These are phyloP conservation scores for Chrysoporthe deuterocubensis DNA, from an alignment of 2,329 filamentous ascomycete species.

Conservation along the genomic window DNA sequence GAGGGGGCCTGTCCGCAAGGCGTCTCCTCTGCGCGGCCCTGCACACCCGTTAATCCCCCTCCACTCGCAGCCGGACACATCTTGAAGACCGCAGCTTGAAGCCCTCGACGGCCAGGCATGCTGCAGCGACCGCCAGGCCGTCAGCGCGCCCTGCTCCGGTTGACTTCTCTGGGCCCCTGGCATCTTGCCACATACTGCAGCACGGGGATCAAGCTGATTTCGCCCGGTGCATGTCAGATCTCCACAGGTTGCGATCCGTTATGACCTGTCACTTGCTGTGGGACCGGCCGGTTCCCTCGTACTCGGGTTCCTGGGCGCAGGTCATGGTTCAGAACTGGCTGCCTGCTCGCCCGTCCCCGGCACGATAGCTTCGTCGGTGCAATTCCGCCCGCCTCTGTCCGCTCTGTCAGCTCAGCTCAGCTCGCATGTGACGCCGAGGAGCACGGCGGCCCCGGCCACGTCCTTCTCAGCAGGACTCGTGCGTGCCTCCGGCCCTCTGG, in stretches of 20 bases:
- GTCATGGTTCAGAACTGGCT: slow-evolving; percentile 12
- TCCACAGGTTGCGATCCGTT: slow-evolving; percentile 17
- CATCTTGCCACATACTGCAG: slow-evolving; percentile 11
- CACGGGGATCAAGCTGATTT: slow-evolving; percentile 14
- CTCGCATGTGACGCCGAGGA: not conserved
- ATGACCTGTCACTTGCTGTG: slow-evolving; percentile 26
- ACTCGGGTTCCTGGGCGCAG: slow-evolving; percentile 10
- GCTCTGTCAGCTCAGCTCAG: not conserved
- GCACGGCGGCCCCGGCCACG: not conserved
- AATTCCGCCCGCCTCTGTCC: not conserved
- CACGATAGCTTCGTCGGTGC: not conserved
- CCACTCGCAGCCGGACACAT: slow-evolving; percentile 2
- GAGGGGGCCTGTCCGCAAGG: not conserved
- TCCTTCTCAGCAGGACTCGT: not conserved
- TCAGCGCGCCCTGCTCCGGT: not conserved
- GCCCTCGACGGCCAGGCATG: too few species aligned
- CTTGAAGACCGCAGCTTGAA: not conserved
- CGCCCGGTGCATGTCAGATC: slow-evolving; percentile 27
- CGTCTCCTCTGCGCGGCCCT: not conserved
- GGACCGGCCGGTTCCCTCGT: slow-evolving; percentile 2
- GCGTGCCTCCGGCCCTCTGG: slow-evolving; percentile 6
- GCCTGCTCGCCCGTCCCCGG: not conserved
- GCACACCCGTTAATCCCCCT: not conserved
- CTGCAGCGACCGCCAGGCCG: not conserved
- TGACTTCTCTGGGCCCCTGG: not conserved